Conservation (phyloP, 1,284 basidiomycete species). For the Cryptococcus depauperatus region DNA sequence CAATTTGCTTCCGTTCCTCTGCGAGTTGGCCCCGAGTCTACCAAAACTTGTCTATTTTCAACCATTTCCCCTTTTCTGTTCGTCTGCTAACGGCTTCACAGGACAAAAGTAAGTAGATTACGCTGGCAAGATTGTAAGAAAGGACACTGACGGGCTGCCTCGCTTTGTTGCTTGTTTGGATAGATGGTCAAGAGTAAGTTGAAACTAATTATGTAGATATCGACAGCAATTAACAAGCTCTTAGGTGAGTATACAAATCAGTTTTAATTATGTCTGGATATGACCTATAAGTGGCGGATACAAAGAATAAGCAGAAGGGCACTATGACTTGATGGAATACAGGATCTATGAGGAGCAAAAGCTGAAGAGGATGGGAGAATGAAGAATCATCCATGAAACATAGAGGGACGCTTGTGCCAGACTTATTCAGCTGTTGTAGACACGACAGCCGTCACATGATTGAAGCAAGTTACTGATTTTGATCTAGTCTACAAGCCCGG, state of each 20-base stretch:
- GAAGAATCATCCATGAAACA: neutral
- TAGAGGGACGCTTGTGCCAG: too few relatives aligned
- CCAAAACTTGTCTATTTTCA: too few relatives aligned
- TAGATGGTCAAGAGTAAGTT: constrained; percentile 44
- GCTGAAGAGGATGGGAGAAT: neutral
- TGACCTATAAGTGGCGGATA: too few relatives aligned
- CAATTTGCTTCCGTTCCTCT: neutral
- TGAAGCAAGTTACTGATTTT: neutral
- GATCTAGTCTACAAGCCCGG: constrained; percentile 90
- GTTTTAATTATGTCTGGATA: neutral
- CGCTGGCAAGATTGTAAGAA: neutral
- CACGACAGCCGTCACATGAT: neutral
- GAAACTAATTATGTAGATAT: neutral
- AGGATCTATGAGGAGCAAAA: constrained; percentile 1
- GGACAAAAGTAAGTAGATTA: neutral
- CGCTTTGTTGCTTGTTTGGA: constrained; percentile 2
- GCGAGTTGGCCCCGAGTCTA: too few relatives aligned
- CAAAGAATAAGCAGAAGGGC: neutral
- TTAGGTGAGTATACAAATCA: constrained; percentile 17
- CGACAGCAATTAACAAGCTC: constrained; percentile 9
- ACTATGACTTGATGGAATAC: neutral
- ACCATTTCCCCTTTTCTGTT: neutral
- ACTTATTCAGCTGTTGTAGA: too few relatives aligned
- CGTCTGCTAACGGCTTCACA: constrained; percentile 1
- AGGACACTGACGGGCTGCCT: constrained; percentile 12